Evolutionary conservation across 495 filamentous ascomycete species (phyloP).

Genomic region (Aspergillus incahuasiensis): DNA sequence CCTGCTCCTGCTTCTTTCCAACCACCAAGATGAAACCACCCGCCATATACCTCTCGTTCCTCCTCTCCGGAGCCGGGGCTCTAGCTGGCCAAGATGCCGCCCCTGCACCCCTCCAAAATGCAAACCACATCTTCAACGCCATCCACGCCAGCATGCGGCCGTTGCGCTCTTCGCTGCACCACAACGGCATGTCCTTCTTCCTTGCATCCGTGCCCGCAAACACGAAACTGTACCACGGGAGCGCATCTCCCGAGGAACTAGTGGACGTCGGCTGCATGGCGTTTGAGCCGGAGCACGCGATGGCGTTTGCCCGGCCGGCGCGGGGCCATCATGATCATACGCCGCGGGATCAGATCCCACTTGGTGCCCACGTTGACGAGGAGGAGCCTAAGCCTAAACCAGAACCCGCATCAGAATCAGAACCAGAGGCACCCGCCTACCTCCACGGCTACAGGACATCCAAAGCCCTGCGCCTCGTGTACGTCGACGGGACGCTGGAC

Average conservation of each 20-base stretch:
- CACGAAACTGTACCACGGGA: constrained; percentile 61
- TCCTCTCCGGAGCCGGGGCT: not conserved
- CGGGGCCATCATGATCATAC: not conserved
- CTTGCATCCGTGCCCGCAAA: constrained; percentile 52
- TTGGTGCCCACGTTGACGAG: not conserved
- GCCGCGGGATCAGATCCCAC: not conserved
- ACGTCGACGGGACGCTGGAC: constrained; percentile 62
- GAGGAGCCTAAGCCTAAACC: not conserved
- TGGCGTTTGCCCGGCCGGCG: constrained; percentile 43
- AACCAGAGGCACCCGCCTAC: no score
- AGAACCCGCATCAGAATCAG: no score
- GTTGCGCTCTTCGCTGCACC: constrained; percentile 63
- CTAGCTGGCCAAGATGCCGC: not conserved
- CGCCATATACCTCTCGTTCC: not conserved
- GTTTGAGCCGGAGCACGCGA: constrained; percentile 64
- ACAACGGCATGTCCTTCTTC: constrained; percentile 64
- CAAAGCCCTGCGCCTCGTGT: constrained; percentile 50
- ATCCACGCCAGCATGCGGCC: constrained; percentile 63
- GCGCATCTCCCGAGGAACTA: constrained; percentile 28
- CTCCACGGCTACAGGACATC: constrained; percentile 4
- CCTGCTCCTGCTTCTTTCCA: no score
- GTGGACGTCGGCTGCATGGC: constrained; percentile 60
- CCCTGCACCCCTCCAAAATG: constrained; percentile 31
- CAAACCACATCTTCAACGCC: constrained; percentile 63
- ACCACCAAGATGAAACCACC: not conserved